A percentile compares a stretch with the other conserved stretches of the same genome.
Conservation (phyloP, 129 eudicot species). For the Oenanthe sinensis region DNA sequence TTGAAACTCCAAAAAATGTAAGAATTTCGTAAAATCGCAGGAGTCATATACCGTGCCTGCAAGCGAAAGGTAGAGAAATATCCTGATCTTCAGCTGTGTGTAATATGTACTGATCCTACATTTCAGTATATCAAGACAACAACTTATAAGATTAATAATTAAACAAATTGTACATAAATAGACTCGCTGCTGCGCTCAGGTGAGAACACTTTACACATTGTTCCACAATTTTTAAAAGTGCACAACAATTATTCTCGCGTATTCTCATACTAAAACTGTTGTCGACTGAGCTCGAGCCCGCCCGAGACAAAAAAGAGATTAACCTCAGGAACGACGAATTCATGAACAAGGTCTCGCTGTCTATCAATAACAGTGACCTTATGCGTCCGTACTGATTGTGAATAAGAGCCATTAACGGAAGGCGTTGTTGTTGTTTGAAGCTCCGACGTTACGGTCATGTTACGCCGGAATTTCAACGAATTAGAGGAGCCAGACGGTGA, state of each 20-base stretch:
- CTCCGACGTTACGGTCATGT: conserved; percentile 39
- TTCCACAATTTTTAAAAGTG: neutral
- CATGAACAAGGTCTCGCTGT: conserved; percentile 66
- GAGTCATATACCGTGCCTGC: conserved; percentile 89
- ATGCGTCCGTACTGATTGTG: conserved; percentile 51
- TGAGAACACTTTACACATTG: neutral
- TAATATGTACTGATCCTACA: conserved; percentile 90
- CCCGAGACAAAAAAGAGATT: neutral
- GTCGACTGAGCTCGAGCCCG: neutral
- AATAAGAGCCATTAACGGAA: conserved; percentile 25
- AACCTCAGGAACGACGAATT: conserved; percentile 93
- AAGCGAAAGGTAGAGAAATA: conserved; percentile 82
- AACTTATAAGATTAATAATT: neutral
- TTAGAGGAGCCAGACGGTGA: conserved; percentile 4
- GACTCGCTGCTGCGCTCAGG: neutral
- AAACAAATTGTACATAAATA: neutral
- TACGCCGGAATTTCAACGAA: conserved; percentile 22
- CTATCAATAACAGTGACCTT: conserved; percentile 89
- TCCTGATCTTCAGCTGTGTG: conserved; percentile 89
- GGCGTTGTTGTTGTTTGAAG: conserved; percentile 31
- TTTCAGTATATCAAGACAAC: conserved; percentile 6
- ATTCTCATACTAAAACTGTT: neutral
- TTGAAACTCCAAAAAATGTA: neutral
- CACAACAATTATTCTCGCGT: neutral
- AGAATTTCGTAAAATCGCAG: too few species aligned